Evolutionary conservation across 768 basidiomycete species (phyloP), one percentile per base, ranked within the genome.

Genomic region (Rhizopogon salebrosus): DNA sequence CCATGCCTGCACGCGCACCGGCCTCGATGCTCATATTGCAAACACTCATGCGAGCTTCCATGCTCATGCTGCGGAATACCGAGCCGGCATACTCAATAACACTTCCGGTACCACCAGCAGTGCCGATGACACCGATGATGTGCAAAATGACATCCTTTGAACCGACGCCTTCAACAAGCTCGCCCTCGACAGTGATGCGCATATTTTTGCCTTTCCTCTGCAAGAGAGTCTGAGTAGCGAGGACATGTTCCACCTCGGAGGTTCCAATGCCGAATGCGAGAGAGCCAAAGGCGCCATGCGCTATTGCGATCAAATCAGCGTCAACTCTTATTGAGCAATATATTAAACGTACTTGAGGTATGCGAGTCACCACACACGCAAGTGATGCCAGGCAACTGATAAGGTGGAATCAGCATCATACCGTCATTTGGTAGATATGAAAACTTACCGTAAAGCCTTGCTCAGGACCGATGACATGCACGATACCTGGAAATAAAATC

Each of bases 21-120:
- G 85, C 92, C 68, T 95, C 92, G 63, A 95, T 94, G 54, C 91
- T 93, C 92, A 95, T 94, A 72, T 95, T 95, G 73, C 92, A 93
- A 56, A 85, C 84, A 62, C 85, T 89, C 88, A 89, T 92, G 46
- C 92, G 83, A 36, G 88, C 90, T 68, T 95, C 92, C 89, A 94
- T 92, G 62, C 85, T 86, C 63, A 92, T 84, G 18, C 75, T 78
- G 53, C 89, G 85, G 71, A 92, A 89, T 50, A 91, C 87, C 7
- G 86, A 88, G n/a, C 92, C 92, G 52, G 89, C 83, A 63, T 89
- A 95, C 70, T 95, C 92, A 65, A 95, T 92, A 54, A 93, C 91
- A 59, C 78, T 80, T n/a, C 91, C 92, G 23, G 87, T 95, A 48
- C 91, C 92, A 61, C 92, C 92, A 45, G 92, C 92, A n/a, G 92